Evolutionary conservation across 2,329 filamentous ascomycete genomes (phyloP).

Genomic region (Clathrospora elynae): DNA sequence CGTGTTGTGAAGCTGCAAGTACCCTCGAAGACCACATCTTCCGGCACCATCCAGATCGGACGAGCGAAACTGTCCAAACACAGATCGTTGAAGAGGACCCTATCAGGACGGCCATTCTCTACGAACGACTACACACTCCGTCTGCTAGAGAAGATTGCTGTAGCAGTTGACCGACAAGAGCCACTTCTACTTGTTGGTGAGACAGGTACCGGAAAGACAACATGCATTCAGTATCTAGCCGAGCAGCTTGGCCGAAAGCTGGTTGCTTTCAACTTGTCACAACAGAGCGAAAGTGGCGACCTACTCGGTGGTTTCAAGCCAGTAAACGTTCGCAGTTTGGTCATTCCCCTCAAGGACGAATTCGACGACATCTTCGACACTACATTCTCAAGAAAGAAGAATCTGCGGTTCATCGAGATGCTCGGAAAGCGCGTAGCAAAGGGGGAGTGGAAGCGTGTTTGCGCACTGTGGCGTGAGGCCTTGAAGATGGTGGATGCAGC

Average conservation of each 20-base stretch:
- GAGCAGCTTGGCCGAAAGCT: slow-evolving; percentile 83
- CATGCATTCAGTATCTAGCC: slow-evolving; percentile 90
- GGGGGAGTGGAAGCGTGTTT: slow-evolving; percentile 84
- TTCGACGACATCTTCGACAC: slow-evolving; percentile 88
- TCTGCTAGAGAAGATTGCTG: slow-evolving; percentile 85
- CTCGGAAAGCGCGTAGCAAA: slow-evolving; percentile 79
- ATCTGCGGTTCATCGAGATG: slow-evolving; percentile 78
- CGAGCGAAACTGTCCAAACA: slow-evolving; percentile 55
- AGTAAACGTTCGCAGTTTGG: slow-evolving; percentile 84
- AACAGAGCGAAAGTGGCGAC: slow-evolving; percentile 97
- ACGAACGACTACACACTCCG: slow-evolving; percentile 84
- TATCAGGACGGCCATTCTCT: slow-evolving; percentile 69
- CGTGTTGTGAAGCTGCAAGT: slow-evolving; percentile 69
- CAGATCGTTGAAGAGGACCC: slow-evolving; percentile 48
- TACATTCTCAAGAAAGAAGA: slow-evolving; percentile 87
- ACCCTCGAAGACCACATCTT: slow-evolving; percentile 34
- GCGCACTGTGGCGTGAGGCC: slow-evolving; percentile 86
- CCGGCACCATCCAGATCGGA: slow-evolving; percentile 44
- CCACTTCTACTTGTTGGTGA: slow-evolving; percentile 95
- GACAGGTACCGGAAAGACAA: slow-evolving; percentile 98
- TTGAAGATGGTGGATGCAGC: slow-evolving; percentile 78
- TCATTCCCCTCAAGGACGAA: slow-evolving; percentile 88
- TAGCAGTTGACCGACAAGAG: slow-evolving; percentile 81
- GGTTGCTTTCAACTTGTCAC: slow-evolving; percentile 91
- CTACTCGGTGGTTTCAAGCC: slow-evolving; percentile 95